phyloP scores from a whole-genome alignment of 257 asterid species.

The Capsicum baccatum region DNA sequence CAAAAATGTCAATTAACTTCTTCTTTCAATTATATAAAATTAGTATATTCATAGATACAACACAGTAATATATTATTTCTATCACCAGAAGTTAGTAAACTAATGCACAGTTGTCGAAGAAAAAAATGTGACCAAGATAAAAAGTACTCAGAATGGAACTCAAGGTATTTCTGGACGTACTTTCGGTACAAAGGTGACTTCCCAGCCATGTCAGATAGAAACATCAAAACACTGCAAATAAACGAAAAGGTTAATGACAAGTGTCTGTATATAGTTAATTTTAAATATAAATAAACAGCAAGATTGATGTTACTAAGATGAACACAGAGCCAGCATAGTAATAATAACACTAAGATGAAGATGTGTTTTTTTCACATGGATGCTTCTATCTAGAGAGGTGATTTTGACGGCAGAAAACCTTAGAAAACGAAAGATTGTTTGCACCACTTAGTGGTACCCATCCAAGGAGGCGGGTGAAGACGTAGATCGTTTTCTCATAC shows the following conservation, averaged over 20 bases:
- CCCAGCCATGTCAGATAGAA: slow-evolving; percentile 97
- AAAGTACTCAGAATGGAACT: neutral
- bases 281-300: neutral
- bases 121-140: slow-evolving; percentile 25
- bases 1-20: neutral
- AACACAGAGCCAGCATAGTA: neutral
- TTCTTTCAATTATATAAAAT: slow-evolving; percentile 5
- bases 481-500: too few species aligned
- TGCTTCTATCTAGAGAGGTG: too few species aligned
- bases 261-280: neutral
- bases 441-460: too few species aligned
- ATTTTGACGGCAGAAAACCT: too few species aligned
- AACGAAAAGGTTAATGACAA: slow-evolving; percentile 15
- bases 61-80: neutral
- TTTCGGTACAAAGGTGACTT: slow-evolving; percentile 87
- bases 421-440: too few species aligned
- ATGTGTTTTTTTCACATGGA: too few species aligned
- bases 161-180: slow-evolving; percentile 54
- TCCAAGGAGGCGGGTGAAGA: too few species aligned
- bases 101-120: neutral
- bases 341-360: neutral
- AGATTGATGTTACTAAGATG: neutral
- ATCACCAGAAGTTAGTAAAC: neutral
- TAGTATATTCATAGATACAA: neutral
- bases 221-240: slow-evolving; percentile 77